Evolutionary conservation across 2,329 filamentous ascomycete species (phyloP), one percentile per base, ranked within the genome.

Genomic region (Penicillium italicum): DNA sequence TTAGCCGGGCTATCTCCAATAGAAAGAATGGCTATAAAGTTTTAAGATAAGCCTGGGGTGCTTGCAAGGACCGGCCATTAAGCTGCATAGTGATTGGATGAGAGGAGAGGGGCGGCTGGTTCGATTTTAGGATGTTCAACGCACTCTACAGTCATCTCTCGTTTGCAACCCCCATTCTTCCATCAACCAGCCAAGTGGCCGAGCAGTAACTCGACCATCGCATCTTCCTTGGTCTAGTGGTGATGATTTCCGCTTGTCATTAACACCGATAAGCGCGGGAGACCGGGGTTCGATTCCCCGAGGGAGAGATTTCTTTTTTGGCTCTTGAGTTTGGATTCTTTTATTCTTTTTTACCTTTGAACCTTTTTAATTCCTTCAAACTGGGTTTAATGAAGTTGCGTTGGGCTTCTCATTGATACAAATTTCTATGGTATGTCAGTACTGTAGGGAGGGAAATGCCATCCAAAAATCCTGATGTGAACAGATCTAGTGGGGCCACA

Each of bases 171-270:
- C n/a, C n/a, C n/a, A n/a, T n/a, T n/a, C n/a, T 24, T 24, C 4
- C 44, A 59, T 62, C 59, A 62, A 61, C 59, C 62, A 64, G 42
- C 63, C 63, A 65, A 65, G 63, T 65, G 63, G 63, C 41, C 62
- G 62, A 65, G 63, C 56, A 51, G 63, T 63, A 64, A 65, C 63
- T 65, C 57, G 30, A 16, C 44, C 53, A 59, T 45, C 37, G 7
- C 30, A 55, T 66, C 63, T 66, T 66, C 63, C 63, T 66, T 72
- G 70, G 69, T 71, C 69, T 72, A 72, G 70, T 72, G 69, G 70
- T 72, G 69, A 72, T 72, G 70, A 72, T 72, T 68, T 72, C 69
- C 71, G 69, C 69, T 71, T 72, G 69, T 72, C 70, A 72, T 58
- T 63, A 66, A 58, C 8, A 62, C 59, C 44, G 57, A 62, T 59